Base-by-base conservation (phyloP, 2,329 filamentous ascomycete species). In the Trichoderma koningiopsis region DNA sequence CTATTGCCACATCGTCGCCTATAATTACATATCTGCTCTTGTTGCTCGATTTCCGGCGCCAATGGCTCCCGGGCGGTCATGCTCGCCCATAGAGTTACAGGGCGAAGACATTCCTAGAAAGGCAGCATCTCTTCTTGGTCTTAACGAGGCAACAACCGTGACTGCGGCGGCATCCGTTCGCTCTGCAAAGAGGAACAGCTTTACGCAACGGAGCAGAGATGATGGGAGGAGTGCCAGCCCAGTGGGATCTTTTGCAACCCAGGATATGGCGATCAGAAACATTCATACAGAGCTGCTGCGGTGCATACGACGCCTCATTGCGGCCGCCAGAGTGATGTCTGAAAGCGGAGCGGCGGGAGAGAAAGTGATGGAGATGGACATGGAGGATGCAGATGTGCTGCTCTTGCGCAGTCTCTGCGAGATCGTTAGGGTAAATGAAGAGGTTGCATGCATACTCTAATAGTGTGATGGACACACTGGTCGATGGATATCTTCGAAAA, bases 1-100 rank as follows among this genome's bases (percentile, higher is more conserved):
- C 6, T 89, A 88, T 73, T 87, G 87, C 0, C 86, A 89, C 73
- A 79, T 89, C 10, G 77, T 89, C 4, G 86, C 85, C 0, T 88
- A 86, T 76, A 89, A 88, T 76, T 89, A 89, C 77, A 79, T 89
- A 60, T 78, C 77, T 10, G 75, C 74, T n/a, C 74, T 80, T 47
- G 74, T 78, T 31, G 74, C 74, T 37, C 71, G 74, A 69, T 70
- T 68, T 61, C 71, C 77, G 8, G 58, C 73, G 8, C 66, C 73
- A 13, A 27, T 71, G 1, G 33, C 63, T 2, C 67, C 65, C 22
- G 33, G 69, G 69, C 29, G 71, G 68, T 8, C 73, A 72, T 40
- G 56, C 37, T 16, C 71, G 68, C 22, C 73, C 58, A 69, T 70
- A 40, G 73, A 76, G 33, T 75, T 74, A 0, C 75, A 75, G 59